These are phyloP conservation scores for Fraxinus sp. DNA, from an alignment of 305 asterid genomes.

Conservation along the genomic window DNA sequence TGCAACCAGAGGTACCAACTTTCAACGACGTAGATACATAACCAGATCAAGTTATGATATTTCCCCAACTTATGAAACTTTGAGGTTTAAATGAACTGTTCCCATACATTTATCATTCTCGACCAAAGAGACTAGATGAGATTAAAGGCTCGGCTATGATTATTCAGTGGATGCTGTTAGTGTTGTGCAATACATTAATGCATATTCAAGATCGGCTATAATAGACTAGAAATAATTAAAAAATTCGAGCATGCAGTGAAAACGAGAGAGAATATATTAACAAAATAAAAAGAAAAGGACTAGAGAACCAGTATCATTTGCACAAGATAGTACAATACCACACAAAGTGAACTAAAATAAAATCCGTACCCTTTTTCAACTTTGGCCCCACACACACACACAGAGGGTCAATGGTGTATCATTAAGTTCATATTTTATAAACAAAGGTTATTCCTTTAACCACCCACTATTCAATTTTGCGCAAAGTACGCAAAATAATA, in stretches of 20 bases:
- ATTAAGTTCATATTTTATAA: constrained; percentile 16
- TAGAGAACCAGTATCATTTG: not conserved
- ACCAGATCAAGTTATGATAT: not conserved
- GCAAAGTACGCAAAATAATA: not conserved
- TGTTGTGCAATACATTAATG: not conserved
- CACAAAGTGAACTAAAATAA: not conserved
- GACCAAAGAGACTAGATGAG: not conserved
- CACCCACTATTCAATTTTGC: constrained; percentile 28
- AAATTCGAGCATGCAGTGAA: not conserved
- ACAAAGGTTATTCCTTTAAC: constrained; percentile 15
- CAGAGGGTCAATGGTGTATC: constrained; percentile 10
- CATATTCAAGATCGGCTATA: not conserved
- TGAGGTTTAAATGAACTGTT: not conserved
- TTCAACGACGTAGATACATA: constrained; percentile 18
- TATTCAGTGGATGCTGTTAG: not conserved
- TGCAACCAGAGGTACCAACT: constrained; percentile 27
- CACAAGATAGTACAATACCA: not conserved
- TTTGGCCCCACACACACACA: not conserved
- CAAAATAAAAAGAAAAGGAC: not conserved
- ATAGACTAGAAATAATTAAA: not conserved
- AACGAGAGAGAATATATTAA: not conserved
- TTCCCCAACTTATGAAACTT: not conserved
- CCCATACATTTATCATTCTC: not conserved
- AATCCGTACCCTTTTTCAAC: not conserved
- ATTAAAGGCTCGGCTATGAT: not conserved